Evolutionary conservation across 108 stramenopile species (phyloP).

Genomic region (Aurantiochytrium sp.): DNA sequence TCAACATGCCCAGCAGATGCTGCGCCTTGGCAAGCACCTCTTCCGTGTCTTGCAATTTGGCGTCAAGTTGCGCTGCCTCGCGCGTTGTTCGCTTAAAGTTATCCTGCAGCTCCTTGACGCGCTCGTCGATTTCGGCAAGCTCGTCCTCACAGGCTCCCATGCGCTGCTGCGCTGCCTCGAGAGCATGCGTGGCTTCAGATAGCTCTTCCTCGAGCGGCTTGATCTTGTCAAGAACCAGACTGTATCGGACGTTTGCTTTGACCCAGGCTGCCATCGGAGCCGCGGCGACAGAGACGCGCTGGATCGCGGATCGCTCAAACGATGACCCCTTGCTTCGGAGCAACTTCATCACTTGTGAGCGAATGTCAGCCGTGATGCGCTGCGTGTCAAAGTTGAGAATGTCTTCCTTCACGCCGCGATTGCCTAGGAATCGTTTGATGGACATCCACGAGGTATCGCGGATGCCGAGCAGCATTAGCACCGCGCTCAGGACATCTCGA

Average conservation of each 20-base stretch:
- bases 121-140: slow-evolving; percentile 42
- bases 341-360: slow-evolving; percentile 42
- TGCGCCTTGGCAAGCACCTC: slow-evolving; percentile 45
- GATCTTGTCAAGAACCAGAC: slow-evolving; percentile 50
- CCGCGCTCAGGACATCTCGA: slow-evolving; percentile 48
- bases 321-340: slow-evolving; percentile 37
- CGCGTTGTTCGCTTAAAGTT: slow-evolving; percentile 42
- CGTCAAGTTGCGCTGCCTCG: slow-evolving; percentile 46
- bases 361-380: slow-evolving; percentile 38
- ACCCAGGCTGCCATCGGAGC: slow-evolving; percentile 59
- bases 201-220: slow-evolving; percentile 49
- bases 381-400: slow-evolving; percentile 55
- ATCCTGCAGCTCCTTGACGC: slow-evolving; percentile 35
- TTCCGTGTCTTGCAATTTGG: slow-evolving; percentile 42
- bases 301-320: slow-evolving; percentile 48
- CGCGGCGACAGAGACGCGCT: slow-evolving; percentile 50
- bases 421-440: slow-evolving; percentile 56
- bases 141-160: slow-evolving; percentile 47
- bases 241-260: slow-evolving; percentile 55
- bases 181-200: slow-evolving; percentile 26
- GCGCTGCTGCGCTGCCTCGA: slow-evolving; percentile 33
- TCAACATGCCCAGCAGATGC: slow-evolving; percentile 40
- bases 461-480: slow-evolving; percentile 53
- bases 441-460: slow-evolving; percentile 47
- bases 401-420: slow-evolving; percentile 54